Evolutionary conservation across 2,329 filamentous ascomycete genomes (phyloP).

Genomic region (Exophiala aquamarina): DNA sequence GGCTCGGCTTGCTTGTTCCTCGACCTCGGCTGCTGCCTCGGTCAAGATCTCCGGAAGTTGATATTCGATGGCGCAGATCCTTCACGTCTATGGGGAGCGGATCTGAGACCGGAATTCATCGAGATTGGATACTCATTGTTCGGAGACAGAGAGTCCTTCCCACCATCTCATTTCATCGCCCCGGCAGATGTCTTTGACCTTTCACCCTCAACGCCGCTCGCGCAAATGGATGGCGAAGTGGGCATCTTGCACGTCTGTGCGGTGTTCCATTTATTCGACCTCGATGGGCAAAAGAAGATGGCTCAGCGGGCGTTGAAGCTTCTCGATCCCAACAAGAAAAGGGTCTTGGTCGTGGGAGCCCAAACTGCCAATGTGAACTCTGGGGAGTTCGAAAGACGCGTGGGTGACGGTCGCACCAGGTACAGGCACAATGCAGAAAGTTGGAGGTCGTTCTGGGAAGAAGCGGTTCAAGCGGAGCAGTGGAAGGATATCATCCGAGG

Average conservation of each 20-base stretch:
- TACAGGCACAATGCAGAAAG: conserved; percentile 42
- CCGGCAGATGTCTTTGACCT: conserved; percentile 33
- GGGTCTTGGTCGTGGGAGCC: conserved; percentile 27
- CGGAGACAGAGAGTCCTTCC: conserved; percentile 35
- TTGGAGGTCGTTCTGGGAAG: conserved; percentile 57
- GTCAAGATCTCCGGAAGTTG: conserved; percentile 46
- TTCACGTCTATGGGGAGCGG: conserved; percentile 39
- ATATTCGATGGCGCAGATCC: conserved; percentile 50
- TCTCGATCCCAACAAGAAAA: conserved; percentile 11
- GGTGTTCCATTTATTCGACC: conserved; percentile 44
- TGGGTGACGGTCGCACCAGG: conserved; percentile 15
- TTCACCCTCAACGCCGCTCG: conserved; percentile 17
- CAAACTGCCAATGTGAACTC: conserved; percentile 28
- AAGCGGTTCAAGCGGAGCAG: conserved; percentile 43
- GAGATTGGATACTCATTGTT: conserved; percentile 45
- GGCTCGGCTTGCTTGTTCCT: conserved; percentile 34
- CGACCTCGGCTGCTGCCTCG: conserved; percentile 45
- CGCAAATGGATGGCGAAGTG: conserved; percentile 32
- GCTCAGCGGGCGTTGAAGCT: conserved; percentile 24
- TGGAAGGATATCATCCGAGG: conserved; percentile 23
- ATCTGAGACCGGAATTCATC: conserved; percentile 38
- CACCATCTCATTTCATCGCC: conserved; percentile 38
- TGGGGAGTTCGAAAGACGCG: conserved; percentile 17
- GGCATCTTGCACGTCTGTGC: conserved; percentile 37
- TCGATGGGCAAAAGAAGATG: conserved; percentile 34